Base-by-base conservation (phyloP, 1,284 basidiomycete species). In the Abortiporus biennis region DNA sequence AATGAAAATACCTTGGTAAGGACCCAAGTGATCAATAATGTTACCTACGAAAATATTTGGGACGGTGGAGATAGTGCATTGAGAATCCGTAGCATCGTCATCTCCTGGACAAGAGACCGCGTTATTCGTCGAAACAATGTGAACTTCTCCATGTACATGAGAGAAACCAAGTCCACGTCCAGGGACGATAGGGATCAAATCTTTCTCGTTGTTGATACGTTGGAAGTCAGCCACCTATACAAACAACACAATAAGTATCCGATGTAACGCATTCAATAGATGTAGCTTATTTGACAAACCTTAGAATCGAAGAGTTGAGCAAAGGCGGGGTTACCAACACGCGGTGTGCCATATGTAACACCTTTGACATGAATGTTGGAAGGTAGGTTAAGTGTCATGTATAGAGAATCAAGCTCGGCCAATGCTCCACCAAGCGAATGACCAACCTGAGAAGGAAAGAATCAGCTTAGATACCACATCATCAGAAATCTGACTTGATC, bases 1-100 rank as follows among this genome's bases (percentile, higher is more conserved):
- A 32, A 78, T 68, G 44, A 53, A 63, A 41, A 76, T 69, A 22
- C 73, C 74, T 44, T 74, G 67, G 50, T 78, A 78, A 2, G 74
- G 74, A 1, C 76, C 74, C 44, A 77, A 51, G 54, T 79, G 76
- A 50, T 78, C 47, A 5, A 71, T 42, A 43, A 75, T 60, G 43
- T 73, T 53, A 13, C 72, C 66, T 2, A 51, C 53, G 2, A 68
- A 40, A 25, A 77, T 57, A 50, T 64, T 68, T 3, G 71, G 68
- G 15, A 75, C 72, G 8, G 66, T 66, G 43, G 51, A 44, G 44
- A 71, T 67, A 21, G 66, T 68, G 53, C 75, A 77, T 36, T 66
- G 51, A 3, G 58, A 13, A 46, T 75, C 74, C n/a, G 58, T 65
- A 3, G 65, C 65, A 44, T 76, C 63, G 50, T 79, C 76, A 46